These are phyloP conservation scores for Hypoxylon sp. DNA, from an alignment of 2,329 filamentous ascomycete species.

Conservation along the genomic window DNA sequence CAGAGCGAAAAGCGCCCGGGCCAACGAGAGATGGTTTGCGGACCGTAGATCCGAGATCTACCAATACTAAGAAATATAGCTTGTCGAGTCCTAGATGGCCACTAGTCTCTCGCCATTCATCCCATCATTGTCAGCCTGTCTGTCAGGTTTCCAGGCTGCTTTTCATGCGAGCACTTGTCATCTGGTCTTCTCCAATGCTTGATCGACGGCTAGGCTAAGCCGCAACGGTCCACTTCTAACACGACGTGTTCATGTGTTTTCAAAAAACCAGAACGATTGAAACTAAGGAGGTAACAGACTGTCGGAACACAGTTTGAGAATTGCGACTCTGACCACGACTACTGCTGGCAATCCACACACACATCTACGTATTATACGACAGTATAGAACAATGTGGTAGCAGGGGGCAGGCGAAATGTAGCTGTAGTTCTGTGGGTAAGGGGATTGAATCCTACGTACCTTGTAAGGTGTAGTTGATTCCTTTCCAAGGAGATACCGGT, in stretches of 20 bases:
- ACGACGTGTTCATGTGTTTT: conserved; percentile 36
- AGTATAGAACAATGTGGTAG: conserved; percentile 12
- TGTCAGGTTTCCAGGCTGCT: conserved; percentile 13
- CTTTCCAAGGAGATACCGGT: neutral
- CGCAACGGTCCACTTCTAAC: conserved; percentile 40
- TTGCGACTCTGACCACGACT: conserved; percentile 47
- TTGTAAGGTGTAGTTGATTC: conserved; percentile 11
- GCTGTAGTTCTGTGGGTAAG: conserved; percentile 33
- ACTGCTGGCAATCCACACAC: conserved; percentile 9
- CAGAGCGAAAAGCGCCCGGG: neutral
- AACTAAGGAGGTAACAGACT: conserved; percentile 54
- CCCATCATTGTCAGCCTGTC: conserved; percentile 21
- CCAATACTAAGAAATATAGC: conserved; percentile 7
- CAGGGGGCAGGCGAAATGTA: conserved; percentile 7
- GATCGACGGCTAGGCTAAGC: conserved; percentile 35
- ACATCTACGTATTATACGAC: neutral
- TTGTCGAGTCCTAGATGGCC: conserved; percentile 12
- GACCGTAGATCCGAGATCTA: conserved; percentile 35
- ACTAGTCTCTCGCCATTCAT: conserved; percentile 24
- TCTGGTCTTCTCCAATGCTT: conserved; percentile 37
- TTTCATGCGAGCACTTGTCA: conserved; percentile 29
- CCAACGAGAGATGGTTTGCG: conserved; percentile 14
- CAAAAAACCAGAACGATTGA: conserved; percentile 44
- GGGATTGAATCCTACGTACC: conserved; percentile 24
- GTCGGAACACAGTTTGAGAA: conserved; percentile 55